Percentiles rank a stretch among this genome's conserved stretches.
Conservation (phyloP, 2,329 filamentous ascomycete species). For the Ascochyta viciae-villosae region DNA sequence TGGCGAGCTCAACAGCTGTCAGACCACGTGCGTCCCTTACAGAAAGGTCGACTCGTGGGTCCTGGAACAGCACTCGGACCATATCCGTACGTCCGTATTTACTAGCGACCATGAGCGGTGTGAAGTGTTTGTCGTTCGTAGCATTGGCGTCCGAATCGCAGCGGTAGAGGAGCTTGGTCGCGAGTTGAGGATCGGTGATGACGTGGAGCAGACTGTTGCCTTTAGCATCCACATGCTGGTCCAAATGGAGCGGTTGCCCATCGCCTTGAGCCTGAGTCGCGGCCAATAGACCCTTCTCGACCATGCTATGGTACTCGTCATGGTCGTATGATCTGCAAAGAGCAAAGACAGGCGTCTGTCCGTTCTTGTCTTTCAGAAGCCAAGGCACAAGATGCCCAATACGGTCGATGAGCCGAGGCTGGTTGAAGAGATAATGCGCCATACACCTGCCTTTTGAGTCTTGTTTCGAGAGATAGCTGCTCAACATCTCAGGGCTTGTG, state of each 20-base stretch:
- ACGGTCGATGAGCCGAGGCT: constrained; percentile 77
- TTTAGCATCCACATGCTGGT: constrained; percentile 90
- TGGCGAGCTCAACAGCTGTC: constrained; percentile 94
- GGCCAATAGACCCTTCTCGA: constrained; percentile 77
- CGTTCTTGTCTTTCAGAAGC: constrained; percentile 92
- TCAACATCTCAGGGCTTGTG: constrained; percentile 63
- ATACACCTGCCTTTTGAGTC: constrained; percentile 87
- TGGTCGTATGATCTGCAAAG: constrained; percentile 96
- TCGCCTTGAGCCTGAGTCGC: constrained; percentile 80
- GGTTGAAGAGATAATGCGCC: constrained; percentile 96
- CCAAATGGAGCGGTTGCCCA: constrained; percentile 80
- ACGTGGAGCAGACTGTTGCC: constrained; percentile 97
- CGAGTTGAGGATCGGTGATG: constrained; percentile 82
- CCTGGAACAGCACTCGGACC: constrained; percentile 85
- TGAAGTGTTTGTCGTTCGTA: constrained; percentile 93
- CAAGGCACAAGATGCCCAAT: constrained; percentile 84
- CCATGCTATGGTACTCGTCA: constrained; percentile 84
- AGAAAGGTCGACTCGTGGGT: constrained; percentile 84
- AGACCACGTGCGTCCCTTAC: constrained; percentile 86
- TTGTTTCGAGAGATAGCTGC: constrained; percentile 74
- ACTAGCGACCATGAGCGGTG: constrained; percentile 95
- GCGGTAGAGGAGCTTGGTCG: constrained; percentile 75
- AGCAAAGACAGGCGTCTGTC: constrained; percentile 96
- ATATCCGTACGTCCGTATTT: constrained; percentile 97
- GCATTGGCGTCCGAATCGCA: constrained; percentile 98